These are phyloP conservation scores for Spizellomyces sp. DNA, from an alignment of 192 early-diverging fungal genomes.

Conservation along the genomic window DNA sequence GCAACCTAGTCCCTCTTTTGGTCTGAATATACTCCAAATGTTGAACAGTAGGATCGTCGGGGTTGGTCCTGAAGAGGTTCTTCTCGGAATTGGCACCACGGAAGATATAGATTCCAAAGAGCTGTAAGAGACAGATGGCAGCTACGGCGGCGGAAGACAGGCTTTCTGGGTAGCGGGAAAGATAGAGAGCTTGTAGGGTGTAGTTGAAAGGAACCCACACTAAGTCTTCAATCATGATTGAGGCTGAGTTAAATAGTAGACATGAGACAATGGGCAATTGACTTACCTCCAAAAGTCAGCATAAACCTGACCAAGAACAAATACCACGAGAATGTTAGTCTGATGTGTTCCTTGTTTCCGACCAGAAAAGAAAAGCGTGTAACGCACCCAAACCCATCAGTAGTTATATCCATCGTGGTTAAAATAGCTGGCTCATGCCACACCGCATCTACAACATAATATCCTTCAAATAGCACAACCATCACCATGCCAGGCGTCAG, in stretches of 20 bases:
- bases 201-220: conserved; percentile 94
- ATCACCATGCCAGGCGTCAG: conserved; percentile 79
- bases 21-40: conserved; percentile 88
- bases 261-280: not conserved
- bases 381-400: conserved; percentile 85
- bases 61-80: conserved; percentile 76
- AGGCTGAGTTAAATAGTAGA: conserved; percentile 34
- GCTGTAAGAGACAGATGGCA: conserved; percentile 56
- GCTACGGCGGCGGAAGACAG: conserved; percentile 39
- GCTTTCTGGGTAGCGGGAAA: conserved; percentile 68
- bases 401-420: conserved; percentile 98
- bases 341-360: not conserved
- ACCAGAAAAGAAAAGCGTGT: not conserved
- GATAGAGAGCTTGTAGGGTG: conserved; percentile 86
- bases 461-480: conserved; percentile 74
- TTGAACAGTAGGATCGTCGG: conserved; percentile 35
- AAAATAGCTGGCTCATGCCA: conserved; percentile 80
- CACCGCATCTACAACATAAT: conserved; percentile 87
- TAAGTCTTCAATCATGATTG: conserved; percentile 57
- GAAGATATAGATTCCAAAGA: conserved; percentile 83
- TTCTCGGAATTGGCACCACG: conserved; percentile 89
- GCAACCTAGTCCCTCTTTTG: conserved; percentile 73
- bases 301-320: conserved; percentile 38
- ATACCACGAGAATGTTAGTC: not conserved
- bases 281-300: conserved; percentile 39